A percentile compares a stretch with the other conserved stretches of the same genome.
phyloP scores from a whole-genome alignment of 306 rosid genomes.

The Fragaria vesca region DNA sequence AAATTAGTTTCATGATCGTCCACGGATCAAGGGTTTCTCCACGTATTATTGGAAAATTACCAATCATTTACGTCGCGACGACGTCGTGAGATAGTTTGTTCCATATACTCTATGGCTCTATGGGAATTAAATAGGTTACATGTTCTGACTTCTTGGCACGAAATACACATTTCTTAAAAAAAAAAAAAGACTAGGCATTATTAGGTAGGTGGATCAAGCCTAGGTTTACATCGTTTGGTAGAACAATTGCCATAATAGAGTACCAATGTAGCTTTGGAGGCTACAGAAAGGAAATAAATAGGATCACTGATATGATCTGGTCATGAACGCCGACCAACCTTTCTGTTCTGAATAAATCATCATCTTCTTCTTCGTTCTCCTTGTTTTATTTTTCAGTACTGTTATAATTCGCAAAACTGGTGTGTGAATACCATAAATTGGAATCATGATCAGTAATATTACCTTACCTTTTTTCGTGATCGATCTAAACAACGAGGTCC shows the following conservation, averaged over 20 bases:
- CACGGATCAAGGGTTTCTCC: too few relatives aligned
- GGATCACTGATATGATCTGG: background rate
- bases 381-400: background rate
- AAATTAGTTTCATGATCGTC: too few relatives aligned
- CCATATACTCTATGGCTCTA: background rate
- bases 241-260: background rate
- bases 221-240: background rate
- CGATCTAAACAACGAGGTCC: background rate
- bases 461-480: background rate
- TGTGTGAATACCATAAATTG: background rate
- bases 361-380: background rate
- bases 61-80: too few relatives aligned
- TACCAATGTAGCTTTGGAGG: background rate
- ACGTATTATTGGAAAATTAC: too few relatives aligned
- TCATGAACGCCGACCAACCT: background rate
- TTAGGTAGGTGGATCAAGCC: background rate
- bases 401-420: background rate
- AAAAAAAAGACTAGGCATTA: background rate
- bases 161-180: background rate
- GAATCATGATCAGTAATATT: background rate
- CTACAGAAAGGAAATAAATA: constrained; percentile 1
- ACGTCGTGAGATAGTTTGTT: background rate
- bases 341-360: background rate
- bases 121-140: too few relatives aligned
- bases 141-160: background rate